phyloP scores from a whole-genome alignment of 2,329 filamentous ascomycete genomes.

The Tolypocladium paradoxum region DNA sequence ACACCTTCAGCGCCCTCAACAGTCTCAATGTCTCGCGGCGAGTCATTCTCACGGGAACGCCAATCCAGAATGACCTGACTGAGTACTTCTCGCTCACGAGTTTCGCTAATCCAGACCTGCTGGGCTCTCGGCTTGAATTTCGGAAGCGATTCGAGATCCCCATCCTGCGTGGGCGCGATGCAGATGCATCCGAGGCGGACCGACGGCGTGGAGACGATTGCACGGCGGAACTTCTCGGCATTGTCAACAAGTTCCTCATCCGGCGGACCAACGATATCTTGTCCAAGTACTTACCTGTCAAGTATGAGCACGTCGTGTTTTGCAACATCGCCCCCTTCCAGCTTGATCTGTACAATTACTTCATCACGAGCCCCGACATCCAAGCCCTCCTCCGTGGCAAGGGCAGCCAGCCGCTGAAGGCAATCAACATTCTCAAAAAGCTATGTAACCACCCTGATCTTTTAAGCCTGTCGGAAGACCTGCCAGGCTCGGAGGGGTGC shows the following conservation, averaged over 20 bases:
- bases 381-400: conserved; percentile 85
- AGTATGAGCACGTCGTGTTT: conserved; percentile 98
- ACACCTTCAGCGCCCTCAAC: conserved; percentile 87
- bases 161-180: conserved; percentile 84
- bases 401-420: conserved; percentile 90
- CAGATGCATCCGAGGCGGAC: conserved; percentile 74
- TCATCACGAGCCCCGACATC: conserved; percentile 91
- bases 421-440: conserved; percentile 94
- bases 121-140: conserved; percentile 84
- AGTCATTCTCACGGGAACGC: conserved; percentile 92
- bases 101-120: conserved; percentile 87
- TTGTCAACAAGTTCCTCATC: conserved; percentile 98
- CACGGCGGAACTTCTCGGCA: conserved; percentile 63
- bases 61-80: conserved; percentile 96
- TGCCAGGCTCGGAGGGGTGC: conserved; percentile 74
- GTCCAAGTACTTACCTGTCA: conserved; percentile 93
- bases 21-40: conserved; percentile 80
- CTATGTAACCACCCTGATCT: conserved; percentile 97
- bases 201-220: conserved; percentile 75
- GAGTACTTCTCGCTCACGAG: conserved; percentile 95
- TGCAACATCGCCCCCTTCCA: conserved; percentile 93
- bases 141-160: conserved; percentile 89
- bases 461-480: conserved; percentile 68
- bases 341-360: conserved; percentile 88
- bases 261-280: conserved; percentile 94